Conservation (phyloP, 176 grass and related monocot species). For the Lolium perenne region DNA sequence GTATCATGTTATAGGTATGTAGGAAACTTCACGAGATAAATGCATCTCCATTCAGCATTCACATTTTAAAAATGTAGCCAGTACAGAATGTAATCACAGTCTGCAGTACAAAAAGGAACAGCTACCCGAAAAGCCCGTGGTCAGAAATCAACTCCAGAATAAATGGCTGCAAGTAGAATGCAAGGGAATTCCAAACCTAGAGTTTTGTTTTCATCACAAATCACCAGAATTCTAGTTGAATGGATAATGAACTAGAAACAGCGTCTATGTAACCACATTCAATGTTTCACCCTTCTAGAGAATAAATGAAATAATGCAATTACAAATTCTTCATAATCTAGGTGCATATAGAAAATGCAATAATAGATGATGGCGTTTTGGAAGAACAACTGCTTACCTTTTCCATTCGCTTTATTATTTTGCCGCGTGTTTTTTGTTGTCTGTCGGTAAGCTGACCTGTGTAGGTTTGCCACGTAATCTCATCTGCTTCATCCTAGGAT, state of each 20-base stretch:
- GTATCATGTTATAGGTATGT: background rate
- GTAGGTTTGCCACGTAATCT: slow-evolving; percentile 95
- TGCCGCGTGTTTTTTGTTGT: slow-evolving; percentile 93
- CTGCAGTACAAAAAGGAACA: background rate
- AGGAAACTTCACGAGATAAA: background rate
- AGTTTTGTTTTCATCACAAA: background rate
- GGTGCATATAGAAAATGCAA: slow-evolving; percentile 32
- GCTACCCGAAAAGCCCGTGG: background rate
- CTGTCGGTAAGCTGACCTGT: slow-evolving; percentile 95
- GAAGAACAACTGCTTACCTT: slow-evolving; percentile 62
- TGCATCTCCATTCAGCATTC: background rate
- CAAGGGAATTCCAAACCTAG: slow-evolving; percentile 2
- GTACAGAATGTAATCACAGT: background rate
- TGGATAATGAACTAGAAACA: slow-evolving; percentile 19
- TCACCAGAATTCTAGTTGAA: slow-evolving; percentile 7
- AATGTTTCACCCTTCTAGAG: background rate
- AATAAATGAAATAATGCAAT: background rate
- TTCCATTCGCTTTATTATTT: slow-evolving; percentile 96
- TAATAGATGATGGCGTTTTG: background rate
- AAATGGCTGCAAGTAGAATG: background rate
- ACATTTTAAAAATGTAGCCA: background rate
- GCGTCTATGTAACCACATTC: slow-evolving; percentile 1
- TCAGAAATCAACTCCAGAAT: background rate
- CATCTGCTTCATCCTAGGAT: slow-evolving; percentile 82
- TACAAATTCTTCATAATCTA: background rate